Conservation (phyloP, 164 flowering plant species). For the Stephania cephalantha region DNA sequence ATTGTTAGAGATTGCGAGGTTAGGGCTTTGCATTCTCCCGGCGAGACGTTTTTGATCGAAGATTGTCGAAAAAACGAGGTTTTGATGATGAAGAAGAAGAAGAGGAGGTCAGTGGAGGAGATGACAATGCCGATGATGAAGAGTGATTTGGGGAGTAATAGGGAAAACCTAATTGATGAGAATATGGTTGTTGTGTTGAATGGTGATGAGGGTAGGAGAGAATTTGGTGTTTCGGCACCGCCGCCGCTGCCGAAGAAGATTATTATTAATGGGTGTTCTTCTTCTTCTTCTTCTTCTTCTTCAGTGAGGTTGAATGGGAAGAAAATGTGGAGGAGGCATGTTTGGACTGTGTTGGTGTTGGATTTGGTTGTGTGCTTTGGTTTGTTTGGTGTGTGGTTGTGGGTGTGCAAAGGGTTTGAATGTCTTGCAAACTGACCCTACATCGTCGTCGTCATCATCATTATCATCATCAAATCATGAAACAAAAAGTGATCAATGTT, state of each 20-base stretch:
- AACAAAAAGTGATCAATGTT: no score
- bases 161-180: slow-evolving; percentile 6
- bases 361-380: slow-evolving; percentile 13
- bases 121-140: neutral
- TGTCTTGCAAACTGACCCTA: slow-evolving; percentile 8
- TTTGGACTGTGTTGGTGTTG: slow-evolving; percentile 13
- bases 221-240: slow-evolving; percentile 1
- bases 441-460: neutral
- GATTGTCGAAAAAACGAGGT: neutral
- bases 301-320: neutral
- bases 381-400: slow-evolving; percentile 16
- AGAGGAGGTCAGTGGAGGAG: slow-evolving; percentile 4
- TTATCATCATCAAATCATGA: no score
- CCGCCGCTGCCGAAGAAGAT: no score
- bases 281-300: no score
- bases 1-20: neutral
- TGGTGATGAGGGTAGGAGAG: neutral
- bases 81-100: slow-evolving; percentile 6
- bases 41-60: neutral
- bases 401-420: slow-evolving; percentile 14
- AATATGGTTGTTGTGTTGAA: slow-evolving; percentile 6
- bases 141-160: neutral
- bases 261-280: no score
- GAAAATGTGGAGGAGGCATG: slow-evolving; percentile 18
- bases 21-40: neutral